Base-by-base conservation (phyloP, 2,329 filamentous ascomycete species). In the Fusarium globosum region DNA sequence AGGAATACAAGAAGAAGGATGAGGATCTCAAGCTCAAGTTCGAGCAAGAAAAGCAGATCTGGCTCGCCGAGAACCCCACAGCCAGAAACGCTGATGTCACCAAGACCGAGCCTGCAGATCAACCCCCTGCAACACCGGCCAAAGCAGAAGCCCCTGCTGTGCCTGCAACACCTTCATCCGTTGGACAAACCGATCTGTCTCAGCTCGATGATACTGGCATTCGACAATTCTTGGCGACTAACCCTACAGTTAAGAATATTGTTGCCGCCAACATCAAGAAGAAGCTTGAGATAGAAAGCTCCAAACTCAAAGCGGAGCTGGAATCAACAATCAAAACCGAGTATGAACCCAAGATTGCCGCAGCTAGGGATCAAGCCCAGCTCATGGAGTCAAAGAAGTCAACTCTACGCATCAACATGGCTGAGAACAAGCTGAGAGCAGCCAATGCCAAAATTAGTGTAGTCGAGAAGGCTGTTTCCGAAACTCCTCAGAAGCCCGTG, bases 401-500 rank as follows among this genome's bases (percentile, higher is more conserved):
- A 61, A 89, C 89, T 4, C 85, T 94, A 55, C 93, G 93, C 73
- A 87, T 96, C 72, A 96, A 94, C 80, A 93, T 97, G 90, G 86
- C 91, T 11, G 92, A 96, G 75, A 93, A 92, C 76, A 90, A 92
- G 79, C 83, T 88, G 52, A 89, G 88, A 70, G 83, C 85, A 14
- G 89, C 91, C 0, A 87, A 87, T 57, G 93, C 92, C 9, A 97
- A 96, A 84, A 84, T 97, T 38, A 88, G 89, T 4, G 90, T 96
- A 3, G 93, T 98, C 7, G 89, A 95, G 78, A 93, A 90, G 52
- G 95, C 96, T 18, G 94, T 93, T 1, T 88, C 87, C n/a, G 93
- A 97, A 53, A 98, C 95, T 2, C 96, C 96, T 1, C 88, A 96
- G 77, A 91, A 91, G 79, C 90, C 95, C 1, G 94, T 98, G 8